phyloP scores from a whole-genome alignment of 2,329 filamentous ascomycete genomes.

The Botryosphaeria dothidea region DNA sequence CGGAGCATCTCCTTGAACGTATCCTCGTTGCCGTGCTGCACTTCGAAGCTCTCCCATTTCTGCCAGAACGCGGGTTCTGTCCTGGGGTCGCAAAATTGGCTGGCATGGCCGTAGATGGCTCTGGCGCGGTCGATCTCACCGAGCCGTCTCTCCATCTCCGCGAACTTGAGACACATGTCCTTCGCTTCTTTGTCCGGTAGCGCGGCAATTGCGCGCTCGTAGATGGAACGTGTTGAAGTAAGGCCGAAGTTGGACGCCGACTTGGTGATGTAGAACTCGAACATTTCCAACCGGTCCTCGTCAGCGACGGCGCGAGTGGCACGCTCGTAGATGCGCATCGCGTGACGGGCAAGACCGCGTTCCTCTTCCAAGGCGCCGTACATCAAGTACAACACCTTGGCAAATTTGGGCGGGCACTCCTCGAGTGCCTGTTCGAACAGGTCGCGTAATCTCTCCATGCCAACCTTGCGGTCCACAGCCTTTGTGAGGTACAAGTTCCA shows the following conservation, averaged over 20 bases:
- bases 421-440: constrained; percentile 97
- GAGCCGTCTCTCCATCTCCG: constrained; percentile 89
- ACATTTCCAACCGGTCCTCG: constrained; percentile 95
- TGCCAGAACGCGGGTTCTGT: constrained; percentile 90
- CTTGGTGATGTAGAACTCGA: constrained; percentile 99
- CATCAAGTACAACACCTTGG: constrained; percentile 95
- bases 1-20: constrained; percentile 99
- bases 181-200: constrained; percentile 90
- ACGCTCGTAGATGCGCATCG: constrained; percentile 98
- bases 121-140: constrained; percentile 93
- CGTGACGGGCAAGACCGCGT: constrained; percentile 87
- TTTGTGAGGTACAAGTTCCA: constrained; percentile 99
- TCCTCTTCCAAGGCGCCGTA: constrained; percentile 98
- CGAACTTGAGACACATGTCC: constrained; percentile 98
- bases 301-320: constrained; percentile 93
- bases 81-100: constrained; percentile 94
- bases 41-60: constrained; percentile 96
- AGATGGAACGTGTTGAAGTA: constrained; percentile 90
- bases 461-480: constrained; percentile 92
- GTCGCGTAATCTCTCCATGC: constrained; percentile 90
- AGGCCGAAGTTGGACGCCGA: constrained; percentile 97
- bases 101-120: constrained; percentile 94
- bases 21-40: constrained; percentile 97
- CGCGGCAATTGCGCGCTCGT: constrained; percentile 93
- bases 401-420: constrained; percentile 91